phyloP scores from a whole-genome alignment of 2,329 filamentous ascomycete species.

The Karstenula rhodostoma region DNA sequence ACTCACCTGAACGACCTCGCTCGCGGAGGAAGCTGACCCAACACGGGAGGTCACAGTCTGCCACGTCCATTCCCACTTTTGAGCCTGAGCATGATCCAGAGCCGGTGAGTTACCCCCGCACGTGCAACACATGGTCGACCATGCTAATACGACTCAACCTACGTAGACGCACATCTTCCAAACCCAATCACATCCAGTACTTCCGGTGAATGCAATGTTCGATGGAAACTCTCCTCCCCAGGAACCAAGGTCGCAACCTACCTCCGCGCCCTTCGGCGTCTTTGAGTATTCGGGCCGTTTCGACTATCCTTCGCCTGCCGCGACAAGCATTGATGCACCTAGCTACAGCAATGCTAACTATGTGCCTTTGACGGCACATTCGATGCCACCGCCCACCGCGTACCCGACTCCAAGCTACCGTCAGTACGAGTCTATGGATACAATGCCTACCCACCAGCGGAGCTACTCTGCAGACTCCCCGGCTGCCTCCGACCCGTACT shows the following conservation, averaged over 20 bases:
- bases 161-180: constrained; percentile 22
- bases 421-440: constrained; percentile 25
- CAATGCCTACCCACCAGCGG: constrained; percentile 30
- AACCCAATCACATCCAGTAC: constrained; percentile 23
- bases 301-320: constrained; percentile 33
- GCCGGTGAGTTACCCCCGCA: constrained; percentile 21
- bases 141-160: background rate
- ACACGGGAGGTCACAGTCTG: constrained; percentile 37
- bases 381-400: constrained; percentile 40
- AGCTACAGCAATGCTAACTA: constrained; percentile 25
- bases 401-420: constrained; percentile 17
- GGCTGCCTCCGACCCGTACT: constrained; percentile 43
- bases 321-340: constrained; percentile 26
- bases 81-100: constrained; percentile 39
- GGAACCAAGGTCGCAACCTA: constrained; percentile 12
- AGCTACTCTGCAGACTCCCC: constrained; percentile 37
- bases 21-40: constrained; percentile 21
- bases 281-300: constrained; percentile 31
- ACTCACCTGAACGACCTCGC: constrained; percentile 24
- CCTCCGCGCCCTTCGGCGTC: constrained; percentile 22
- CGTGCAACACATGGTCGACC: background rate
- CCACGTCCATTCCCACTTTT: constrained; percentile 30
- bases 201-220: constrained; percentile 20
- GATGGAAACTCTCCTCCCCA: constrained; percentile 28
- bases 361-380: constrained; percentile 28